Evolutionary conservation across 331 rosid species (phyloP), one percentile per base, ranked within the genome.

Genomic region (Stylosanthes scabra): DNA sequence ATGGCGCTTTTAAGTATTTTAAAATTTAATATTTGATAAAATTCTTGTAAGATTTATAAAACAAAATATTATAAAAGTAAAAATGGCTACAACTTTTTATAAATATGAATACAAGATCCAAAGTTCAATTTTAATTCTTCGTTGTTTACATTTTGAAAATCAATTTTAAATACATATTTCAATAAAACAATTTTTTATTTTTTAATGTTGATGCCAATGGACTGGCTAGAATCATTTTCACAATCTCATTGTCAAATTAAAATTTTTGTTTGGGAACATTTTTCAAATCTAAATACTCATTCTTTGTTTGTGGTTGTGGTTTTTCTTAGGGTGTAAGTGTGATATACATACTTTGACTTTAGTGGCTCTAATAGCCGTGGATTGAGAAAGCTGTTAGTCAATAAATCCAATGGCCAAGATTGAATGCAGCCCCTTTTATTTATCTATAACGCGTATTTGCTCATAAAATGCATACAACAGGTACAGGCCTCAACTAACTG

Each of bases 271-370:
- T 56, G 59, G 49, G 70, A 34, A 34, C 39, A 34, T 34, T 34
- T 49, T 15, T 57, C 62, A 57, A 57, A 27, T 57, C 40, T 3
- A 20, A 25, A 25, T 2, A 27, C 47, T 9, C 37, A 45, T 45
- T 20, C 25, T 20, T 20, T 20, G 25, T 20, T 28, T 56, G 59
- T 72, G 70, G 70, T 14, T 61, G 51, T 2, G 12, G 34, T 37
- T 63, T 51, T 63, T 63, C 16, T 20, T 45, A 42, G 12, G 20
- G 69, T n/a, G 76, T 0, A 13, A n/a, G 59, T 28, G 58, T 16
- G 52, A 66, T 28, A 12, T 27, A 20, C 67, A 75, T 12, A 40
- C 67, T 57, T 66, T 75, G 68, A 66, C 68, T 57, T 47, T 8
- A 12, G 0, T 1, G 40, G 29, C 45, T 1, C 11, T 12, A 52